Base-by-base conservation (phyloP, 495 filamentous ascomycete genomes). In the Penicillium samsonianum region DNA sequence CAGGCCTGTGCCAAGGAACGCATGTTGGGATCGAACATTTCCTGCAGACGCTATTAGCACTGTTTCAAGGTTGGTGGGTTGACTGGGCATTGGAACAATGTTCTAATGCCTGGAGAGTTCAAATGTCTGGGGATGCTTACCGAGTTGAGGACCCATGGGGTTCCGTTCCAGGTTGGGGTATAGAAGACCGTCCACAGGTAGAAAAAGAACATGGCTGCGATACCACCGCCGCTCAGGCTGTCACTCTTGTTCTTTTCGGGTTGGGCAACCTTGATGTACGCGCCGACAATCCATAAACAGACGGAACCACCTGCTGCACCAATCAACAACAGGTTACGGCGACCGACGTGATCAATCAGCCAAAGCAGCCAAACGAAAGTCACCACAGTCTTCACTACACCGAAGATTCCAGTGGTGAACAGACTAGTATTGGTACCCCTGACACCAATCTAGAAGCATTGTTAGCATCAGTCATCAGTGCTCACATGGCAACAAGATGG, bases 161-260 rank as follows among this genome's bases (percentile, higher is more conserved):
- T 86, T 14, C 86, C 87, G 67, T 91, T 90, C 87, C 87, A 91
- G 4, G 84, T 83, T 0, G 88, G 84, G 6, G 87, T 88, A 65
- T 91, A 91, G 72, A 88, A 90, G 8, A 84, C 83, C 4, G 87
- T 90, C 86, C 87, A 90, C 16, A 91, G 79, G 64, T 90, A 91
- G 74, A 90, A 90, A 79, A 90, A 89, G 76, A 89, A 88, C 44
- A 90, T 83, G 35, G 87, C 87, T 0, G 83, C 82, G 50, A 88
- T 86, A 42, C 86, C 87, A 42, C 80, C 85, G 8, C 80, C 68
- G 6, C 73, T 72, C 51, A 88, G 70, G 5, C 66, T 49, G 5
- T 55, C 57, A 19, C 59, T 77, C 16, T 62, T 63, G 56, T 79
- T 73, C 0, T 73, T 59, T 10, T 61, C 50, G 1, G 68, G 78